Conservation (phyloP, 257 asterid species). For the Voacanga thouarsii region DNA sequence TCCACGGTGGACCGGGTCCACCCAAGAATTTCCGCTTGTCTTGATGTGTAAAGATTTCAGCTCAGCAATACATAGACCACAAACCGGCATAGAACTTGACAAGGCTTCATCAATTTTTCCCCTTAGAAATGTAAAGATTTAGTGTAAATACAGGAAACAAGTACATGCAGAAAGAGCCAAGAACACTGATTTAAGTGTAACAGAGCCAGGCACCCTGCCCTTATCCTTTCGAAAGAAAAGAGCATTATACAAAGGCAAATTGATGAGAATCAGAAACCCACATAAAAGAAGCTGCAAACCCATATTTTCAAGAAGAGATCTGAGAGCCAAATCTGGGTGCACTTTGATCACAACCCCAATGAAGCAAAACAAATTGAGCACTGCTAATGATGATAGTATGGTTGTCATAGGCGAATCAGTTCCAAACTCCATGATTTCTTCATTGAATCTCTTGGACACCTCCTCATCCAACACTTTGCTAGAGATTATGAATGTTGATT, state of each 20-base stretch:
- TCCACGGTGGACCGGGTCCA: no score
- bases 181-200: constrained; percentile 34
- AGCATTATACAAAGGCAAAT: constrained; percentile 61
- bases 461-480: constrained; percentile 58
- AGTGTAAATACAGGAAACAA: neutral
- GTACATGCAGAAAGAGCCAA: constrained; percentile 43
- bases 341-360: constrained; percentile 18
- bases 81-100: no score
- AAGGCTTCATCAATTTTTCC: no score
- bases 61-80: no score
- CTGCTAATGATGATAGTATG: constrained; percentile 47
- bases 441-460: constrained; percentile 45
- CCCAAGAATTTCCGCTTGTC: no score
- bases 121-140: no score
- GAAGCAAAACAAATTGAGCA: constrained; percentile 57
- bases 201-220: constrained; percentile 53
- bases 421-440: constrained; percentile 81
- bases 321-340: constrained; percentile 8
- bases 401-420: constrained; percentile 46
- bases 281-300: constrained; percentile 49
- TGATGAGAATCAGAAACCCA: constrained; percentile 48
- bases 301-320: constrained; percentile 18
- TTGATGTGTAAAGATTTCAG: no score
- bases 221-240: constrained; percentile 54
- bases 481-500: constrained; percentile 49